Conservation (phyloP, 2,329 filamentous ascomycete species). For the Arthrobotrys iridis region DNA sequence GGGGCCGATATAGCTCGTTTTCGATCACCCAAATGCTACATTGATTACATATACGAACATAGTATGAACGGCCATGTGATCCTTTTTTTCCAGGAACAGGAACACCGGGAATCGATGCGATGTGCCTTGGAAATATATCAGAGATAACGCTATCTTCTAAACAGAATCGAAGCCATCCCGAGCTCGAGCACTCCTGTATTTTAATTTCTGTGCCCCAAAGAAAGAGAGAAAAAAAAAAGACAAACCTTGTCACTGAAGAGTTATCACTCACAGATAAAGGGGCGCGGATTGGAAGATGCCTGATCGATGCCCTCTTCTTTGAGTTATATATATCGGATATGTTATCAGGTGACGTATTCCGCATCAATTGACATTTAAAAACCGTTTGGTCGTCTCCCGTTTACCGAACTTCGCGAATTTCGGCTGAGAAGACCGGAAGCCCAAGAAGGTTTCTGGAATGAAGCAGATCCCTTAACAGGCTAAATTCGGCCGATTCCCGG, state of each 20-base stretch:
- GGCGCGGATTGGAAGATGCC: background rate
- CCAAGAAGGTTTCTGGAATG: background rate
- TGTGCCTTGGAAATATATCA: conserved; percentile 6
- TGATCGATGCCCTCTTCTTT: background rate
- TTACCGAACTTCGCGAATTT: background rate
- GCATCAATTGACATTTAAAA: background rate
- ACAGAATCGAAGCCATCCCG: too few relatives aligned
- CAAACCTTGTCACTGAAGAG: too few relatives aligned
- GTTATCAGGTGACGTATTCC: conserved; percentile 13
- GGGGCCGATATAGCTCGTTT: background rate
- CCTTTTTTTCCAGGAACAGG: background rate
- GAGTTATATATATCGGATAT: background rate
- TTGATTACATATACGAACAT: conserved; percentile 7
- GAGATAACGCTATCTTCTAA: conserved; percentile 10
- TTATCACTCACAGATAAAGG: background rate
- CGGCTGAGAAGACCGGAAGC: background rate
- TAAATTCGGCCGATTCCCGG: background rate
- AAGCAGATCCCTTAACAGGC: background rate
- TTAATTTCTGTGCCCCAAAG: too few relatives aligned
- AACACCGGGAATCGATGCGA: background rate
- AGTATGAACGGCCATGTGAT: background rate
- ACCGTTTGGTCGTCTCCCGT: background rate
- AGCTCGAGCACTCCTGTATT: too few relatives aligned
- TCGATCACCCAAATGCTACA: background rate
- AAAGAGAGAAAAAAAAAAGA: too few relatives aligned